Base-by-base conservation (phyloP, 2,329 filamentous ascomycete genomes). In the Aspergillus udagawae region DNA sequence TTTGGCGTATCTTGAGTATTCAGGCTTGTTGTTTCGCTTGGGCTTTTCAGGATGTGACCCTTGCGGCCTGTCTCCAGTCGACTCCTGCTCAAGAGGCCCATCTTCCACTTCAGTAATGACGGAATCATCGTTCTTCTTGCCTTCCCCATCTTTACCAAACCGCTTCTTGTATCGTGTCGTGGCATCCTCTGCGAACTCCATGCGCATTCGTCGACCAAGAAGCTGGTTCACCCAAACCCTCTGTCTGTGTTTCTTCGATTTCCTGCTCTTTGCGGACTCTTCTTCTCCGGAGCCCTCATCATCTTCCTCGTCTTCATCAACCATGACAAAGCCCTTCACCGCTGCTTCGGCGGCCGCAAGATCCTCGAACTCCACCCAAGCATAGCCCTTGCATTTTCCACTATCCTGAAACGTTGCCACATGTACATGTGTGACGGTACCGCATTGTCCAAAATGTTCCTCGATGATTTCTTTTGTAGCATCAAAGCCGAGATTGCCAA, bases 351-450 rank as follows among this genome's bases (percentile, higher is more conserved):
- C 91, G 0, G 88, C 84, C 56, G 90, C 86, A 10, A 92, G 70
- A 52, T 92, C 86, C 70, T 88, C 87, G 75, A 97, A 99, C 60
- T 90, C 90, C 60, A 99, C 86, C 92, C 94, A 99, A 5, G 88
- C 94, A 76, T 89, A 99, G 20, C 94, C 95, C 78, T 97, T 97
- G 80, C 94, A 99, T 78, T 97, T 99, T 47, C 94, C 94, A 21
- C 88, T 88, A 73, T 99, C 95, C 74, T 97, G 91, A 70, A 99
- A 99, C 0, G 92, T 96, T 2, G 94, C 94, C 64, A 97, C 80
- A 76, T 96, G 93, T 62, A 91, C 83, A 78, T 90, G 90, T 53
- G 87, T 85, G 60, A 97, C 85, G 60, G 87, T 82, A 52, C 94
- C 94, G 71, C 93, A 97, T 72, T 88, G 90, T 51, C 83, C 82